A percentile compares a stretch with the other conserved stretches of the same genome.
These are phyloP conservation scores for Candida frijolesensis DNA, from an alignment of 1,139 yeast genomes.

Conservation along the genomic window DNA sequence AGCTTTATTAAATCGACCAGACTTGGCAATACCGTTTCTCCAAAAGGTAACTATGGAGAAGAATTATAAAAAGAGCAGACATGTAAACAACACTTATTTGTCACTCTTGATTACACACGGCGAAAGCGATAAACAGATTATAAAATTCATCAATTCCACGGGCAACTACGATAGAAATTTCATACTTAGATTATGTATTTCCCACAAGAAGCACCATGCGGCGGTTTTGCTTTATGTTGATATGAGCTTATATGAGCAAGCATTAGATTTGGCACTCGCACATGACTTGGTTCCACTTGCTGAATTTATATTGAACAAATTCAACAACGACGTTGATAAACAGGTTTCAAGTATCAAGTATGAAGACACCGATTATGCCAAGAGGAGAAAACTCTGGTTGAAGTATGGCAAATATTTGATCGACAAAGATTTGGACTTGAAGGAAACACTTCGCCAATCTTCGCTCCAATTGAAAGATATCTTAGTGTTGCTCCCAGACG, in stretches of 20 bases:
- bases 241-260: slow-evolving; percentile 75
- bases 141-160: slow-evolving; percentile 30
- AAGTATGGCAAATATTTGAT: slow-evolving; percentile 66
- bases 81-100: slow-evolving; percentile 72
- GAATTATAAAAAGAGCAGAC: slow-evolving; percentile 42
- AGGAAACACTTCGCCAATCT: slow-evolving; percentile 22
- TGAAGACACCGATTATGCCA: slow-evolving; percentile 39
- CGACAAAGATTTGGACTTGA: slow-evolving; percentile 26
- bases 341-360: slow-evolving; percentile 28
- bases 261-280: slow-evolving; percentile 71
- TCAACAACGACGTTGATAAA: slow-evolving; percentile 23
- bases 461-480: slow-evolving; percentile 74
- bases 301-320: slow-evolving; percentile 37
- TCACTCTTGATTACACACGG: slow-evolving; percentile 65
- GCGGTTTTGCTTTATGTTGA: slow-evolving; percentile 70
- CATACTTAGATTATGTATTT: slow-evolving; percentile 71
- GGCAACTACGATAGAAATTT: slow-evolving; percentile 65
- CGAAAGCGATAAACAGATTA: slow-evolving; percentile 31
- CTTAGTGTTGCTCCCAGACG: slow-evolving; percentile 82
- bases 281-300: slow-evolving; percentile 63
- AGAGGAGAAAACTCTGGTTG: slow-evolving; percentile 76
- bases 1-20: slow-evolving; percentile 58
- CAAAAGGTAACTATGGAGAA: slow-evolving; percentile 60
- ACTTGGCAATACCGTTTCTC: slow-evolving; percentile 69
- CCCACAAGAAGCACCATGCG: slow-evolving; percentile 57